Evolutionary conservation across 2,329 filamentous ascomycete species (phyloP), one percentile per base, ranked within the genome.

Genomic region (Aureobasidium melanogenum): DNA sequence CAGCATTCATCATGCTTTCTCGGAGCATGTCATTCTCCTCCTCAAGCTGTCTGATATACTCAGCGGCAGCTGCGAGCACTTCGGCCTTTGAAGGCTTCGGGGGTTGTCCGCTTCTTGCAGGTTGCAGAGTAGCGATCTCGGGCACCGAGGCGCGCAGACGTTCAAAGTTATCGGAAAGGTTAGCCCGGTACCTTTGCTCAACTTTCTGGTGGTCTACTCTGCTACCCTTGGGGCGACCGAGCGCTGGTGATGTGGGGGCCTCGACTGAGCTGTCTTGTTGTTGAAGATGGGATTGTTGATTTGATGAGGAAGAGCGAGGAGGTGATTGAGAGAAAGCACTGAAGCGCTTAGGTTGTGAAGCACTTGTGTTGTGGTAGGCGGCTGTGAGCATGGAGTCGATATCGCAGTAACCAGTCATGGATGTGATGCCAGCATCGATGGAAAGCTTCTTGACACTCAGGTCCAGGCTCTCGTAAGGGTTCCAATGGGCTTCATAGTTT

Each of bases 381-480:
- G 59, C 48, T 19, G 39, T 47, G 32, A 55, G 30, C 14, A 61
- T 34, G 24, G 48, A 61, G n/a, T 61, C 48, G 43, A 48, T 61
- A 26, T 54, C 50, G 51, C 59, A 46, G 59, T 61, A 61, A 24
- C 50, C 50, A n/a, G 59, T 55, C 59, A 60, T 55, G 41, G 59
- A 47, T 22, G 26, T 55, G 43, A 55, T 48, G 39, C 48, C 59
- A 41, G 58, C 50, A 43, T 54, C 48, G 14, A 54, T 54, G n/a
- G 48, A 54, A 17, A 61, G 50, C 24, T 54, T 55, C 28, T 56
- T 47, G 41, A 39, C 43, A 8, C 39, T 41, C 30, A 36, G 24
- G 34, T 56, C 19, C 19, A 48, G 48, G 10, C 17, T 55, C 50
- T 56, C 51, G n/a, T 55, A 61, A 8, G 59, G 41, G 8, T 47